phyloP scores from a whole-genome alignment of 2,329 filamentous ascomycete species.

The Nemania diffusa region DNA sequence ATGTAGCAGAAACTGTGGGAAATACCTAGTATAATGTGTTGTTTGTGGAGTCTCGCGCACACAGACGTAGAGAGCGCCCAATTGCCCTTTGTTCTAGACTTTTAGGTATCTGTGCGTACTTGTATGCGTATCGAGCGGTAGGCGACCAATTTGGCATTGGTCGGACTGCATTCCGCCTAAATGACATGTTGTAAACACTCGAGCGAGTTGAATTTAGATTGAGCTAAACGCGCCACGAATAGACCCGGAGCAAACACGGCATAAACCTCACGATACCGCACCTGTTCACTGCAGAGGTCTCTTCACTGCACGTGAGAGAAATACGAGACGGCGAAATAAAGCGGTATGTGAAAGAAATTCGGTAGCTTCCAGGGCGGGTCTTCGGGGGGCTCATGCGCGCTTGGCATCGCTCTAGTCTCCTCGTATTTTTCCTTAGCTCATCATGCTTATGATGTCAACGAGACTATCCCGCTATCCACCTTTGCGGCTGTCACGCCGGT shows the following conservation, averaged over 20 bases:
- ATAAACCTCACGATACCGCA: background rate
- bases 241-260: background rate
- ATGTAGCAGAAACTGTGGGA: no score
- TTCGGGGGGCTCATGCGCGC: conserved; percentile 1
- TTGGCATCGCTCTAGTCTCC: conserved; percentile 13
- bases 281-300: no score
- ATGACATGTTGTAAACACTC: background rate
- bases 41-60: background rate
- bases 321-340: conserved; percentile 18
- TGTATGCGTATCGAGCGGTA: background rate
- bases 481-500: background rate
- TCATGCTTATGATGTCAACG: conserved; percentile 17
- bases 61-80: background rate
- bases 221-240: background rate
- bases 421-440: conserved; percentile 15
- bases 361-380: conserved; percentile 14
- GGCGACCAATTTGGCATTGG: background rate
- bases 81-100: no score
- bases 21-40: background rate
- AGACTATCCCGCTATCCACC: background rate
- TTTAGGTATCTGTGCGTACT: no score
- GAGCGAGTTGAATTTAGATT: background rate
- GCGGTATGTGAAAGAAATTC: background rate
- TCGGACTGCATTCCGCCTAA: background rate
- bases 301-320: conserved; percentile 7